phyloP scores from a whole-genome alignment of 73 alveolate species.

The Paramecium tetraurelia region DNA sequence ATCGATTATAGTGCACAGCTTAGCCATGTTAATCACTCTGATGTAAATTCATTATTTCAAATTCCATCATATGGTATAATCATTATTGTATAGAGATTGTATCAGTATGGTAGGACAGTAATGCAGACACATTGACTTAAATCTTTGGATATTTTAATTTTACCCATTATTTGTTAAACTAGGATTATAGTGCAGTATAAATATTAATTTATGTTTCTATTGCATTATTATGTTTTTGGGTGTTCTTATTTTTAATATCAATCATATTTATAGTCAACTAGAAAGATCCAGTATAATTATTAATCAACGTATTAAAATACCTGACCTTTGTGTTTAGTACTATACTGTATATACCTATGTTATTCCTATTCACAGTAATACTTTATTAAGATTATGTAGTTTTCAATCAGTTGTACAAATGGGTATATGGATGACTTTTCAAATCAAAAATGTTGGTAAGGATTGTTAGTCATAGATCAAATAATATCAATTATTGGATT shows the following conservation, averaged over 20 bases:
- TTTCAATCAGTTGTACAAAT: slow-evolving; percentile 10
- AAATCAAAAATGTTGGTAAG: slow-evolving; percentile 35
- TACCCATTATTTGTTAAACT: background rate
- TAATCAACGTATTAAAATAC: background rate
- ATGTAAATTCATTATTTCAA: background rate
- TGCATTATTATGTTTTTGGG: background rate
- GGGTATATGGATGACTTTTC: background rate
- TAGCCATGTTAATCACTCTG: background rate
- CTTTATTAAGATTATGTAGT: background rate
- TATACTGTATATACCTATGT: background rate
- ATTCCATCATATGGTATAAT: background rate
- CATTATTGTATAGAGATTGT: background rate
- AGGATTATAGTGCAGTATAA: background rate
- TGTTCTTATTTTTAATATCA: background rate
- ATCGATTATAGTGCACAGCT: background rate
- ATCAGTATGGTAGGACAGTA: background rate
- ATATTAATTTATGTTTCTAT: background rate
- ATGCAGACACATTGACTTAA: background rate
- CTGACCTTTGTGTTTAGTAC: background rate
- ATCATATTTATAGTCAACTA: background rate
- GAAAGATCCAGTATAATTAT: background rate
- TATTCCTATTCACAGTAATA: background rate
- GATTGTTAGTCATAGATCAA: background rate
- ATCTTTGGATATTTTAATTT: slow-evolving; percentile 31
- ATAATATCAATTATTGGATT: background rate